Evolutionary conservation across 2,329 filamentous ascomycete species (phyloP).

Genomic region (Botrytis squamosa): DNA sequence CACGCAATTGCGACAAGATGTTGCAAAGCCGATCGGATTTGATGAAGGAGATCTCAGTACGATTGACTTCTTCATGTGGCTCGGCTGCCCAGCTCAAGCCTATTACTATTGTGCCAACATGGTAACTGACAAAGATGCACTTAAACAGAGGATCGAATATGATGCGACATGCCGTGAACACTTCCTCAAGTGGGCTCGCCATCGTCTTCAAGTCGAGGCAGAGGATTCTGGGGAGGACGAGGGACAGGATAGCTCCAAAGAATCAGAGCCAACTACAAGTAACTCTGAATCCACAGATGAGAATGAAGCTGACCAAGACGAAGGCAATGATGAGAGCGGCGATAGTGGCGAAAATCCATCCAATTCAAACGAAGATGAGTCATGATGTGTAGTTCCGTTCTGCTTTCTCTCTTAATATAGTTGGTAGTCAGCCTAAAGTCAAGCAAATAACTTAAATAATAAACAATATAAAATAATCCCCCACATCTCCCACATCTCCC

Average conservation of each 20-base stretch:
- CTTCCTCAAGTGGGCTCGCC: background rate
- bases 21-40: background rate
- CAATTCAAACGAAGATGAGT: background rate
- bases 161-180: background rate
- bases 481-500: too few species aligned
- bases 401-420: background rate
- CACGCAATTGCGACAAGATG: background rate
- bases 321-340: background rate
- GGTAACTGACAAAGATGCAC: background rate
- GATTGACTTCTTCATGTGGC: background rate
- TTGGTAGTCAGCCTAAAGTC: background rate
- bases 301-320: background rate
- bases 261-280: background rate
- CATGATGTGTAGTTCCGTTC: background rate
- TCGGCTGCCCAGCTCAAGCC: conserved; percentile 1
- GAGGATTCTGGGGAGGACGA: background rate
- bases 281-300: background rate
- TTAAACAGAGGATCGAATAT: background rate
- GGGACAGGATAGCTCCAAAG: background rate
- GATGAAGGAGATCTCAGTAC: background rate
- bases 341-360: background rate
- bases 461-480: background rate
- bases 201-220: background rate
- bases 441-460: background rate
- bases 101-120: background rate